Conservation (phyloP, 2,329 filamentous ascomycete genomes). For the Monosporascus sp. region DNA sequence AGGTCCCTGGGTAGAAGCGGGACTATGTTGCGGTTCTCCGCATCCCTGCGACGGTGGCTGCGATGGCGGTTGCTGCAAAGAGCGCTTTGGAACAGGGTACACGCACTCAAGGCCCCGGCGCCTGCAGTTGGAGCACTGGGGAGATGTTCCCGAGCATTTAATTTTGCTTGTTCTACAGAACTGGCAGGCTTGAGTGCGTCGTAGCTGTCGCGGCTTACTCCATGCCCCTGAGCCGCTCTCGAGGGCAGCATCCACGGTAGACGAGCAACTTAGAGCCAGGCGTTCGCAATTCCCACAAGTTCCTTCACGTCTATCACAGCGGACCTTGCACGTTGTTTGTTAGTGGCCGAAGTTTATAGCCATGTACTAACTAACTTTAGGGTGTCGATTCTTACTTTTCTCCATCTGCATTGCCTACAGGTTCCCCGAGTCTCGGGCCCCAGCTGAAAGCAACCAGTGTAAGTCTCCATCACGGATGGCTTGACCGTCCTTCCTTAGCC, state of each 20-base stretch:
- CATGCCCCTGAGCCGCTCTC: not conserved
- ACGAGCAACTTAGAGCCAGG: conserved; percentile 15
- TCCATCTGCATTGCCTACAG: conserved; percentile 18
- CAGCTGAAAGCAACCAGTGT: conserved; percentile 12
- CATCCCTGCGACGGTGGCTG: not conserved
- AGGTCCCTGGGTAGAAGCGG: not conserved
- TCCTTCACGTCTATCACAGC: conserved; percentile 15
- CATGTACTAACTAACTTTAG: too few relatives aligned
- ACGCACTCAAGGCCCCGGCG: conserved; percentile 12
- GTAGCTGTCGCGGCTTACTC: conserved; percentile 7
- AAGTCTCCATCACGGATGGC: conserved; percentile 9
- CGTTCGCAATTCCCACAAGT: conserved; percentile 17
- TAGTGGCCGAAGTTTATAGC: too few relatives aligned
- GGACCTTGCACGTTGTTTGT: conserved; percentile 8
- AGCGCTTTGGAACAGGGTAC: conserved; percentile 10
- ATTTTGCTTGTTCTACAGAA: conserved; percentile 18
- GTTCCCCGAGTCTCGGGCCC: conserved; percentile 10
- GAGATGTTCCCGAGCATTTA: conserved; percentile 17
- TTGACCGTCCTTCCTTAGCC: too few relatives aligned
- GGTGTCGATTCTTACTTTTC: conserved; percentile 10
- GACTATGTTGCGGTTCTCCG: not conserved
- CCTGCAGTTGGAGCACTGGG: conserved; percentile 16
- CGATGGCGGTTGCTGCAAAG: not conserved
- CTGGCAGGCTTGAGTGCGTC: conserved; percentile 14
- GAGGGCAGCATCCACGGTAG: not conserved